Base-by-base conservation (phyloP, 371 early-diverging fungal genomes). In the Mucor plumbeus region DNA sequence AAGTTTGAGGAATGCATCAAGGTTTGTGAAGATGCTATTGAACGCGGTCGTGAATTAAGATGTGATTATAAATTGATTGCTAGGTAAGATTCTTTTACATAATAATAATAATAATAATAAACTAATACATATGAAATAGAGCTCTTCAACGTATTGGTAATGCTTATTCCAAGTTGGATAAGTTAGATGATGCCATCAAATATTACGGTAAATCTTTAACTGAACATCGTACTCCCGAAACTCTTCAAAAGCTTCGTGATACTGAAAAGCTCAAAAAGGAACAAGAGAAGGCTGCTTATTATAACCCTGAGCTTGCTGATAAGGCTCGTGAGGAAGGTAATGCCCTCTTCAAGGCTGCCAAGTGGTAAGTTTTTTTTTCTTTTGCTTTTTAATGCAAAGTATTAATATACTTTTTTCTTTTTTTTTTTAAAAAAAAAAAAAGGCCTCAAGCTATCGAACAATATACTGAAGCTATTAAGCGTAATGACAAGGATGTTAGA, bases 381-480 rank as follows among this genome's bases (percentile, higher is more conserved):
- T 7, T 15, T 13, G 10, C 26, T 26, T 38, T 38, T 38, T 38
- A 38, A 38, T 38, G 38, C 38, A 38, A 38, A 17, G 4, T 19
- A 47, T 21, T 10, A n/a, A 38, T 6, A 6, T 54, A 35, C 31
- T 38, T 17, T 50, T 33, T 21, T 43, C 31, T 36, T 38, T n/a
- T n/a, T n/a, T n/a, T n/a, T n/a, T n/a, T n/a, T n/a, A n/a, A n/a
- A n/a, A n/a, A n/a, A n/a, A 9, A 17, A 14, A n/a, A 13, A 31
- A 78, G 79, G 79, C 90, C 91, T 11, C 94, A 90, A 56, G 98
- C 99, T n/a, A 90, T 98, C 71, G 91, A 92, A 76, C 85, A 88
- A 76, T 99, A 98, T 83, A 89, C 94, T n/a, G 99, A 99, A 84
- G 93, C 98, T 5, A 96, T 99, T 75, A 95, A 95, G 86, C 93